phyloP scores from a whole-genome alignment of 75 land plant species.

The Pinus tabuliformis region DNA sequence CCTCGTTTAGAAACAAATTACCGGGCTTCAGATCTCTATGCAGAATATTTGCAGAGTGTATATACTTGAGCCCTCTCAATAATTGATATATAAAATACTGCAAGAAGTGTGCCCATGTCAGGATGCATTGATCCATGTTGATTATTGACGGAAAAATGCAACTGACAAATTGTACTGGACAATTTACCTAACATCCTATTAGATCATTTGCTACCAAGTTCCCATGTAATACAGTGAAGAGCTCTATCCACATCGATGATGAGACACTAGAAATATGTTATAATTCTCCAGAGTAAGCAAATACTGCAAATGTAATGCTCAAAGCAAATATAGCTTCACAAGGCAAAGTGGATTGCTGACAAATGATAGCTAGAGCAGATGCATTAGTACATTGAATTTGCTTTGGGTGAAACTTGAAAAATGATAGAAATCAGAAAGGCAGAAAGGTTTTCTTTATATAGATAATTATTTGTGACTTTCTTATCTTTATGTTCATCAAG shows the following conservation, averaged over 20 bases:
- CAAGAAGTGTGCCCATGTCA: not conserved
- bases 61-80: conserved; percentile 78
- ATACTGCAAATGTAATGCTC: no score
- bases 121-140: not conserved
- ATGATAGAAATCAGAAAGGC: no score
- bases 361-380: not conserved
- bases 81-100: conserved; percentile 52
- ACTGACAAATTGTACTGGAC: not conserved
- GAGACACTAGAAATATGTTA: no score
- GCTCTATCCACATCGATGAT: not conserved
- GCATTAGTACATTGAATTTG: not conserved
- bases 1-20: conserved; percentile 80
- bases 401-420: not conserved
- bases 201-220: not conserved
- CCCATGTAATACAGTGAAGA: not conserved
- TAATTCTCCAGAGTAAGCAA: not conserved
- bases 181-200: not conserved
- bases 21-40: conserved; percentile 95
- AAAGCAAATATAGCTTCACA: not conserved
- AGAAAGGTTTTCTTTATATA: no score
- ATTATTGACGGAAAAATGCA: conserved; percentile 4
- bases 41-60: conserved; percentile 91
- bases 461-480: no score
- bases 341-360: not conserved
- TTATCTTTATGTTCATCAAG: no score